Evolutionary conservation across 306 rosid genomes (phyloP).

Genomic region (Rosa persica): DNA sequence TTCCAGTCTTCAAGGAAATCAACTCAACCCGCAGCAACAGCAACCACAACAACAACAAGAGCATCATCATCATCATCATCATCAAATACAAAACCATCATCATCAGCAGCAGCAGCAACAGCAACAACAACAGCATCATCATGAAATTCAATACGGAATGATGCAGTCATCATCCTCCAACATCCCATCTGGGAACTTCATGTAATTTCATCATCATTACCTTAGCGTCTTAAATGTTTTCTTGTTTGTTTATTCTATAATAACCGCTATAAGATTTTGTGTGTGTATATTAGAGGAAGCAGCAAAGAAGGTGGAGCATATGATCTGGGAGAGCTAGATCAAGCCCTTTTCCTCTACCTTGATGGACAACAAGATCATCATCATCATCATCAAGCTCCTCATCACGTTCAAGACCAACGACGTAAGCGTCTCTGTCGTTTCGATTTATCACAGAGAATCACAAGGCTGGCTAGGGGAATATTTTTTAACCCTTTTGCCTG

Average conservation of each 20-base stretch:
- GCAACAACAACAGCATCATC: conserved; percentile 31
- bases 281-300: conserved; percentile 29
- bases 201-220: conserved; percentile 35
- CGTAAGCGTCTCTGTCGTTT: conserved; percentile 44
- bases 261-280: not conserved
- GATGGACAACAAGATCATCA: conserved; percentile 74
- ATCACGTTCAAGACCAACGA: conserved; percentile 62
- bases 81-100: conserved; percentile 35
- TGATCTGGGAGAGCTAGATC: conserved; percentile 93
- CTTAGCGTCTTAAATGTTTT: not conserved
- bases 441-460: conserved; percentile 19
- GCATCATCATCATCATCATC: conserved; percentile 24
- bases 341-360: conserved; percentile 86
- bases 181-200: conserved; percentile 56
- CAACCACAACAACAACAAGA: conserved; percentile 41
- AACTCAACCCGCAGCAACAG: conserved; percentile 37
- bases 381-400: conserved; percentile 39
- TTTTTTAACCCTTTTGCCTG: conserved; percentile 12
- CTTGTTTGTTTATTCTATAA: not conserved
- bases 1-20: conserved; percentile 47
- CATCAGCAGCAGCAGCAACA: conserved; percentile 23
- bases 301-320: conserved; percentile 66
- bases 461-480: conserved; percentile 14
- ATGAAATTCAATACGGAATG: conserved; percentile 54
- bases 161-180: conserved; percentile 67